Percentiles rank a stretch among this genome's conserved stretches.
phyloP scores from a whole-genome alignment of 2,329 filamentous ascomycete species.

The Pseudopithomyces chartarum region DNA sequence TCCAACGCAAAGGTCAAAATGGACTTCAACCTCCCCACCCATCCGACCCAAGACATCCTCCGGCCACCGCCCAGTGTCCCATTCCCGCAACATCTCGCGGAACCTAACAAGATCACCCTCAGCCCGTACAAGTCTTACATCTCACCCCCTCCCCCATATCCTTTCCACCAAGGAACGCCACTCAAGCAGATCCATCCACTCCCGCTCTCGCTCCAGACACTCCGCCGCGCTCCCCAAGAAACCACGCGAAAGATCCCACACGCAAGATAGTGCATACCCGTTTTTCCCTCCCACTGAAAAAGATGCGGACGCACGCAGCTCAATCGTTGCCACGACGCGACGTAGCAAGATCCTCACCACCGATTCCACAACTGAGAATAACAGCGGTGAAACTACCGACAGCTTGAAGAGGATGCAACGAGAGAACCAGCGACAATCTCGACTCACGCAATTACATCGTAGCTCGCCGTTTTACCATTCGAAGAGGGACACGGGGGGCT shows the following conservation, averaged over 20 bases:
- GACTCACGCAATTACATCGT: constrained; percentile 10
- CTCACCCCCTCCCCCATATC: constrained; percentile 12
- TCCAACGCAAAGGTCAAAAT: constrained; percentile 9
- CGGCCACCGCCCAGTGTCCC: constrained; percentile 10
- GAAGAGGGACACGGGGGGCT: constrained; percentile 6
- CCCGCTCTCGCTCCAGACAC: constrained; percentile 25
- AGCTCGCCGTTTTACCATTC: constrained; percentile 6
- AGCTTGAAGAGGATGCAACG: no score
- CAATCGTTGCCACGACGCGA: constrained; percentile 3
- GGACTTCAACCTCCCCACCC: constrained; percentile 20
- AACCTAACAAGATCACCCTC: constrained; percentile 13
- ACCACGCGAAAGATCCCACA: constrained; percentile 24
- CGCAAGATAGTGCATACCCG: constrained; percentile 37
- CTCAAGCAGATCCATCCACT: constrained; percentile 30
- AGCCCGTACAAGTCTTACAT: constrained; percentile 4
- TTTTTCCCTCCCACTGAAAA: background rate
- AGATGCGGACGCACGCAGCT: constrained; percentile 5
- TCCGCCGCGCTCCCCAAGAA: constrained; percentile 21
- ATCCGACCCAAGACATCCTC: constrained; percentile 22
- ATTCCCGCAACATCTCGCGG: constrained; percentile 16
- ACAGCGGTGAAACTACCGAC: constrained; percentile 14
- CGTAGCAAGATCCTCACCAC: constrained; percentile 2
- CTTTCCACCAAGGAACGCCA: constrained; percentile 25
- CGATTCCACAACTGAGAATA: constrained; percentile 11
- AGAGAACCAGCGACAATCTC: constrained; percentile 5